A percentile compares a stretch with the other conserved stretches of the same genome.
Evolutionary conservation across 2,329 filamentous ascomycete genomes (phyloP).

Genomic region (Aspergillus alliaceus): DNA sequence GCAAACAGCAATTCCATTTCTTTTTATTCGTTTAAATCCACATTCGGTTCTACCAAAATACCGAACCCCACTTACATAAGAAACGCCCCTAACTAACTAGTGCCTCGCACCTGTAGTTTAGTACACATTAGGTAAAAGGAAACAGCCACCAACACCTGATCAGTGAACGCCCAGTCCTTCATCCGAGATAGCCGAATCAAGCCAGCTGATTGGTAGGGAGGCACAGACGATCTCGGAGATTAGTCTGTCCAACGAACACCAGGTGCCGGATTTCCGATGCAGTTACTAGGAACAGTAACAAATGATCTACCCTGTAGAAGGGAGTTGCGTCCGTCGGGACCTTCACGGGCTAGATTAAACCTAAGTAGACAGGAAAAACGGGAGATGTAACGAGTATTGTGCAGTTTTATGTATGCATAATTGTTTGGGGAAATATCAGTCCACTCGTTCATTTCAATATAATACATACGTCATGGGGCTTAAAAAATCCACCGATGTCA

Average conservation of each 20-base stretch:
- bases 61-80: not conserved
- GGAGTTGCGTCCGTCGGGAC: not conserved
- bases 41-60: not conserved
- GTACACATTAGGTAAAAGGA: not conserved
- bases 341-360: not conserved
- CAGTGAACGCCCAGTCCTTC: too few species aligned
- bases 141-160: too few species aligned
- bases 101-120: not conserved
- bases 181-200: too few species aligned
- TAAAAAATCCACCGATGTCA: not conserved
- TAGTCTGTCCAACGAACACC: not conserved
- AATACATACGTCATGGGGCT: not conserved
- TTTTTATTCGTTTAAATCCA: not conserved
- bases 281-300: conserved; percentile 1
- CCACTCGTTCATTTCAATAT: not conserved
- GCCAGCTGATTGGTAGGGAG: not conserved
- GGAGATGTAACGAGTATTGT: not conserved
- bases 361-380: too few species aligned
- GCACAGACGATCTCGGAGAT: conserved; percentile 3
- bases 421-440: not conserved
- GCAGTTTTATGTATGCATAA: not conserved
- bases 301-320: not conserved
- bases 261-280: conserved; percentile 9
- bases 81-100: not conserved
- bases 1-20: not conserved